Percentiles rank a stretch among this genome's conserved stretches.
Evolutionary conservation across 208 protist genomes (phyloP).

Genomic region (Leishmania tarentolae): DNA sequence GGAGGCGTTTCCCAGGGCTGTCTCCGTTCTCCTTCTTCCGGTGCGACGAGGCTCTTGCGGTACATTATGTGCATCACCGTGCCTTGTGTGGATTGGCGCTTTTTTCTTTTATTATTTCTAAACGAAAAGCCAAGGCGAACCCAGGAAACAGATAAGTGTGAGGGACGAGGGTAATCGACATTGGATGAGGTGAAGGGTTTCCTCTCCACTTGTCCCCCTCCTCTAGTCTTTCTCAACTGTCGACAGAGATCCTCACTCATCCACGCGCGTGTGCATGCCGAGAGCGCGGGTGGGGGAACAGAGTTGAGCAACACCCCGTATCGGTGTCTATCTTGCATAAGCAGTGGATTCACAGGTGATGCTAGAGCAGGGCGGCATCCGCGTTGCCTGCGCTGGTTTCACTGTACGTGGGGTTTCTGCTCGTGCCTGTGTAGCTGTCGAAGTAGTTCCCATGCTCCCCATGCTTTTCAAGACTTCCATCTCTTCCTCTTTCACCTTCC

Average conservation of each 20-base stretch:
- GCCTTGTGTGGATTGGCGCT: slow-evolving; percentile 2
- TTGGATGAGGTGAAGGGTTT: not conserved
- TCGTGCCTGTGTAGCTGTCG: not conserved
- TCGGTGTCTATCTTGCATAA: not conserved
- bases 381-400: not conserved
- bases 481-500: not conserved
- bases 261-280: not conserved
- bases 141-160: not conserved
- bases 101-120: slow-evolving; percentile 19
- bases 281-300: not conserved
- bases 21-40: not conserved
- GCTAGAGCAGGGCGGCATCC: not conserved
- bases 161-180: not conserved
- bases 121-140: not conserved
- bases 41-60: not conserved
- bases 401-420: not conserved
- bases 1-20: not conserved
- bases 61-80: slow-evolving; percentile 18
- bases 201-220: not conserved
- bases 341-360: not conserved
- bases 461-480: not conserved
- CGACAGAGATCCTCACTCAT: not conserved
- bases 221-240: too few species aligned
- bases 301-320: too few species aligned
- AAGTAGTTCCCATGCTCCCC: not conserved